Base-by-base conservation (phyloP, 2,329 filamentous ascomycete species). In the Knufia fluminis region DNA sequence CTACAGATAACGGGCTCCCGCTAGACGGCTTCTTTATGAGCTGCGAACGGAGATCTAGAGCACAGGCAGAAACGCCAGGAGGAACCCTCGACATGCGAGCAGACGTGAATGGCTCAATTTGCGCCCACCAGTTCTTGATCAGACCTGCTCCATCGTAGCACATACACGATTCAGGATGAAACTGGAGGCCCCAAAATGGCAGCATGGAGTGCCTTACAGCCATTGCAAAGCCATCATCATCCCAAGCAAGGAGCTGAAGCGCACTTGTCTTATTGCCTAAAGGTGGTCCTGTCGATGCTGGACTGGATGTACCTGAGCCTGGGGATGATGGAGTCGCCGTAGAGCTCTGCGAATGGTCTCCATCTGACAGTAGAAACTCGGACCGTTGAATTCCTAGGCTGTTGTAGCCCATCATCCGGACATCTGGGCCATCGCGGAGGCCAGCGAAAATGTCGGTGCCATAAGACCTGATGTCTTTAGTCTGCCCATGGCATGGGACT, bases 101-200 rank as follows among this genome's bases (percentile, higher is more conserved):
- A 26, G n/a, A 14, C 24, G 8, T 28, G 79, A 84, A 89, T 36
- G 66, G 63, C 48, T 73, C 67, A 1, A 82, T 81, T 60, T 79
- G 72, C 3, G 65, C 62, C 75, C 89, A 92, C 87, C 89, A 95
- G 60, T 86, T 87, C 45, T 66, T 66, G 31, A 94, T 72, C 22
- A 94, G 72, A 12, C 70, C 68, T 17, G 75, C 77, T 53, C 68
- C 82, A 52, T 77, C 75, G 2, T 72, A 68, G 33, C 86, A 85
- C 3, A 89, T 94, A 64, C 88, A 94, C 0, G 87, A 94, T 65
- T 96, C 89, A 0, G 89, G 89, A 61, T 95, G 89, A 59, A 92
- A 95, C 62, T 95, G 90, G 16, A 95, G 74, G 0, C 85, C 90
- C 82, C 85, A 94, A 55, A 91, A 85, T 0, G 90, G 89, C 56